Evolutionary conservation across 768 basidiomycete genomes (phyloP), one percentile per base, ranked within the genome.

Genomic region (Mycena leptocephala): DNA sequence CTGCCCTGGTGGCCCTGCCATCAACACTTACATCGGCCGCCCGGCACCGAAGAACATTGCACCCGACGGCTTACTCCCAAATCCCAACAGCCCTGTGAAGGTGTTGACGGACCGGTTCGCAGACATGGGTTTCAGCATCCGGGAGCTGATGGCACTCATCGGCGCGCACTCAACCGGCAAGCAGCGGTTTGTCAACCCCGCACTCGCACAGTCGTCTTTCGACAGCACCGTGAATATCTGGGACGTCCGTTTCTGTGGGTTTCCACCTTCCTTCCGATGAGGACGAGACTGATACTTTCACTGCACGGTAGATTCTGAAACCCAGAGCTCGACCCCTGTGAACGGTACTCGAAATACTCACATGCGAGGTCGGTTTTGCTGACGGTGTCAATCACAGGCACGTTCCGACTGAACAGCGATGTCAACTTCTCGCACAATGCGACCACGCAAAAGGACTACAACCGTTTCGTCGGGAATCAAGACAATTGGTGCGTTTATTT

Each of bases 71-170:
- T 18, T 56, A 8, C 55, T 56, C 18, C 55, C 55, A 11, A 56
- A 56, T 16, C 26, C 55, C 28, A 56, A 56, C 28, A 56, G 55
- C 55, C 13, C 55, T 1, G 55, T 56, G 16, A 68, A 68, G 13
- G 37, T 35, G 5, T 65, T 77, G 26, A 41, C 67, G 4, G 74
- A 63, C 10, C 56, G 76, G 16, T 77, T 77, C 33, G 67, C 66
- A 4, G 76, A 77, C 28, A 74, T 74, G 76, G 76, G 76, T 5
- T 70, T 77, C 74, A 58, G 32, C 18, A 46, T 62, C 22, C 63
- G 74, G 11, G 74, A 78, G 39, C 41, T 74, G n/a, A 72, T 78
- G 55, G 74, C 77, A 1, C 66, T 78, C 22, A 72, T 78, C 24
- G 77, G 77, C 3, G 65, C 74, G 22, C 77, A 78, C 58, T 56